These are phyloP conservation scores for Claviceps arundinis DNA, from an alignment of 2,329 filamentous ascomycete species.

Conservation along the genomic window DNA sequence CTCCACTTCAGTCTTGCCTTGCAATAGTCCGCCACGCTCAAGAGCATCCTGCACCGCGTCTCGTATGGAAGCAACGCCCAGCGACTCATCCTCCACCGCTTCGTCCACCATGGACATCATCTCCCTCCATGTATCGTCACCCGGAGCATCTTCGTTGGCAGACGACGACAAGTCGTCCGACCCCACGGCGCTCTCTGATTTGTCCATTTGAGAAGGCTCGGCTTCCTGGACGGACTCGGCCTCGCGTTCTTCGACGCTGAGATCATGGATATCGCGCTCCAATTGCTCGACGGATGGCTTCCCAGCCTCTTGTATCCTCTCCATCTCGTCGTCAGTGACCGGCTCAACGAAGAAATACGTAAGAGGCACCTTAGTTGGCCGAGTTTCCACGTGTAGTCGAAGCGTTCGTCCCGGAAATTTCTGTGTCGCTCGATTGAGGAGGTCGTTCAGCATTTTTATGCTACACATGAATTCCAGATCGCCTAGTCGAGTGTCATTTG, in stretches of 20 bases:
- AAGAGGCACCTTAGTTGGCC: slow-evolving; percentile 43
- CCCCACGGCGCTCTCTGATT: slow-evolving; percentile 10
- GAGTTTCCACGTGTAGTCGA: slow-evolving; percentile 71
- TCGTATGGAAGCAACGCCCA: slow-evolving; percentile 36
- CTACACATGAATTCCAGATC: slow-evolving; percentile 79
- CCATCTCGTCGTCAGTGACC: slow-evolving; percentile 58
- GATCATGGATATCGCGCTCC: slow-evolving; percentile 47
- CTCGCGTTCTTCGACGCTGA: slow-evolving; percentile 23
- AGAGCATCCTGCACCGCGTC: slow-evolving; percentile 43
- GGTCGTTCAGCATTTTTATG: slow-evolving; percentile 62
- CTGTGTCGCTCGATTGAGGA: slow-evolving; percentile 61
- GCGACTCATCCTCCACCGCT: slow-evolving; percentile 43
- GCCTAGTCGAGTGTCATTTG: slow-evolving; percentile 51
- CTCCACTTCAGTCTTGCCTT: slow-evolving; percentile 30
- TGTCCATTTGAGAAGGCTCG: slow-evolving; percentile 9
- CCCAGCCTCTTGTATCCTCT: slow-evolving; percentile 56
- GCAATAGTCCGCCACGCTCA: slow-evolving; percentile 38
- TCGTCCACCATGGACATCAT: slow-evolving; percentile 42
- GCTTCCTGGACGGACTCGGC: slow-evolving; percentile 9
- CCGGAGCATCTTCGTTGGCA: slow-evolving; percentile 12
- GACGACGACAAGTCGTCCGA: slow-evolving; percentile 10
- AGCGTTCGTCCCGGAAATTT: slow-evolving; percentile 66
- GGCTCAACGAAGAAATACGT: slow-evolving; percentile 91
- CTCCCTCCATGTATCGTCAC: slow-evolving; percentile 36
- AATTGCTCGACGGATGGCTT: slow-evolving; percentile 54